These are phyloP conservation scores for Xylaria venustula DNA, from an alignment of 495 filamentous ascomycete genomes.

Conservation along the genomic window DNA sequence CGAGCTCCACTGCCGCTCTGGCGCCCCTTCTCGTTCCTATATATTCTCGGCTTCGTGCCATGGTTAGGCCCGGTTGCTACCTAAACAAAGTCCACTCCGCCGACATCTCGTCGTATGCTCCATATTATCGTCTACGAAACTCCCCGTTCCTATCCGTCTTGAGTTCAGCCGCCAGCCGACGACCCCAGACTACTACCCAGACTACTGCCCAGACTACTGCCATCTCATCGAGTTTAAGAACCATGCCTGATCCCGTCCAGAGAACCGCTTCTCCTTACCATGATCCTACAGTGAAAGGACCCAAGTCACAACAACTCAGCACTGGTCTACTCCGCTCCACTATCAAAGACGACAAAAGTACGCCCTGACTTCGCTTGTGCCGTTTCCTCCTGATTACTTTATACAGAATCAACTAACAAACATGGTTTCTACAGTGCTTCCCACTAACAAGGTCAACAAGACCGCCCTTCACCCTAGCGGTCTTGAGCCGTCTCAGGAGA, in stretches of 20 bases:
- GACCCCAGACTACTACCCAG: constrained; percentile 6
- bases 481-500: constrained; percentile 67
- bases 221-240: constrained; percentile 37
- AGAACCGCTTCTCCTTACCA: constrained; percentile 50
- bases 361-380: neutral
- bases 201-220: constrained; percentile 10
- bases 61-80: constrained; percentile 29
- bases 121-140: constrained; percentile 32
- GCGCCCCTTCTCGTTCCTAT: constrained; percentile 24
- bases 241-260: constrained; percentile 49
- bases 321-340: constrained; percentile 27
- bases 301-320: constrained; percentile 41
- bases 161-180: constrained; percentile 19
- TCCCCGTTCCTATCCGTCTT: constrained; percentile 27
- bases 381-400: constrained; percentile 31
- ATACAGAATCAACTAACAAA: constrained; percentile 47
- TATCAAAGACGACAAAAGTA: constrained; percentile 34
- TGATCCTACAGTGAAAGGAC: constrained; percentile 47
- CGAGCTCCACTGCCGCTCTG: constrained; percentile 25
- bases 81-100: constrained; percentile 22
- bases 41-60: constrained; percentile 37
- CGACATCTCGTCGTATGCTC: constrained; percentile 29
- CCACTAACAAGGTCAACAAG: constrained; percentile 73
- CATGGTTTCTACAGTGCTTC: constrained; percentile 56
- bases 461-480: constrained; percentile 85